Conservation (phyloP, 768 basidiomycete species). For the Rhizopogon vesiculosus region DNA sequence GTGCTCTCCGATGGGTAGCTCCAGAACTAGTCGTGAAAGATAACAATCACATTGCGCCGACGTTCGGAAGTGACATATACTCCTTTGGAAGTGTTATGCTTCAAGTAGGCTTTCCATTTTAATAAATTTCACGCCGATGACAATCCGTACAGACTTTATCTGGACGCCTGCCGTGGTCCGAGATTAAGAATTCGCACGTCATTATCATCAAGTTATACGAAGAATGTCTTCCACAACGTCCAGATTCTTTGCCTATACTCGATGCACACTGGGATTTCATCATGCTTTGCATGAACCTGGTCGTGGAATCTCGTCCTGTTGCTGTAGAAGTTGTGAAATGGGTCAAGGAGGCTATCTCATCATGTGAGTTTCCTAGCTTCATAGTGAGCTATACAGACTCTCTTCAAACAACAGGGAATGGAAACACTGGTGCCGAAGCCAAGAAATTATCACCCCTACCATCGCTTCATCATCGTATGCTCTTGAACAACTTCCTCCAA, state of each 20-base stretch:
- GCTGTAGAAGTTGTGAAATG: background rate
- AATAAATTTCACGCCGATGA: background rate
- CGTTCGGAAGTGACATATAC: background rate
- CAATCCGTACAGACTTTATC: background rate
- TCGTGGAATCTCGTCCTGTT: background rate
- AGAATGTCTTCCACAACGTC: too few relatives aligned
- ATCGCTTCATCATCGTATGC: background rate
- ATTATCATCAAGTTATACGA: background rate
- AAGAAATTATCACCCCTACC: too few relatives aligned
- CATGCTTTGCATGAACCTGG: background rate
- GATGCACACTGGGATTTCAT: background rate
- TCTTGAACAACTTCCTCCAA: too few relatives aligned
- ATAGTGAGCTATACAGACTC: too few relatives aligned
- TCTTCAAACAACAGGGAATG: too few relatives aligned
- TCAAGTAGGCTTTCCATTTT: background rate
- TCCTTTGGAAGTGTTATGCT: background rate
- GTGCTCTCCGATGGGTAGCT: conserved; percentile 1
- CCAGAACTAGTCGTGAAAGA: background rate
- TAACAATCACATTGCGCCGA: background rate
- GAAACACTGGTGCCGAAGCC: too few relatives aligned
- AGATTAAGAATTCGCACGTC: background rate
- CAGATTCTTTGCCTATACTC: too few relatives aligned
- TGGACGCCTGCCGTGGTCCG: background rate
- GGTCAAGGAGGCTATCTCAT: background rate
- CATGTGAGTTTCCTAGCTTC: background rate